These are phyloP conservation scores for Magnaporthiopsis rhizophila DNA, from an alignment of 2,329 filamentous ascomycete genomes.

Conservation along the genomic window DNA sequence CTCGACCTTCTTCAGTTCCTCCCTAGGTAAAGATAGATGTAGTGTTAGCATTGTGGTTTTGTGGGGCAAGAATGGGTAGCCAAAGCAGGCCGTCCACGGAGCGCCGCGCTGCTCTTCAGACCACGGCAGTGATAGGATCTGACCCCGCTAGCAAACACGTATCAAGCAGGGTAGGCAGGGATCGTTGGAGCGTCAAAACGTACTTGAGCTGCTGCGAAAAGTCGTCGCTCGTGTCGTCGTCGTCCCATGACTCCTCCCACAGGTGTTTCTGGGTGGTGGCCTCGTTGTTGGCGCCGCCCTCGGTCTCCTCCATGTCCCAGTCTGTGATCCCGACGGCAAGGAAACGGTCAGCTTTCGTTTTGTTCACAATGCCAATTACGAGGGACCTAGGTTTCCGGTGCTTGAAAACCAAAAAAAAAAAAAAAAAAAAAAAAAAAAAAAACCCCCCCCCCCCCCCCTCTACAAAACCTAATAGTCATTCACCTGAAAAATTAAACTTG, in stretches of 20 bases:
- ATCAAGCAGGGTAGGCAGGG: no score
- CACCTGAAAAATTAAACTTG: no score
- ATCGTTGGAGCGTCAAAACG: constrained; percentile 23
- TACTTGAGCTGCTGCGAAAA: constrained; percentile 93
- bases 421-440: background rate
- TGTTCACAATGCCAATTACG: no score
- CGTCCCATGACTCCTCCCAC: constrained; percentile 99
- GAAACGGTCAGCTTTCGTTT: background rate
- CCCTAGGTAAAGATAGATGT: constrained; percentile 38
- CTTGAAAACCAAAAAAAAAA: background rate
- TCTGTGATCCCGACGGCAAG: constrained; percentile 43
- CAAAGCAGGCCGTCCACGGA: background rate
- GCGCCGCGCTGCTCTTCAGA: no score
- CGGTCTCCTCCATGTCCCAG: constrained; percentile 87
- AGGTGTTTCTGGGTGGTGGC: constrained; percentile 63
- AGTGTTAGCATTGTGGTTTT: background rate
- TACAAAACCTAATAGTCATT: no score
- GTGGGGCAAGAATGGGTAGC: background rate
- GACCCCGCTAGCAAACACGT: no score
- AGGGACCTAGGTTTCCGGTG: no score
- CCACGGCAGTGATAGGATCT: no score
- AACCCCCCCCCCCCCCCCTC: no score
- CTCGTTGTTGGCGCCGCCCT: constrained; percentile 54
- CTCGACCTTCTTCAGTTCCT: constrained; percentile 93
- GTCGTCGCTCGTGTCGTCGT: constrained; percentile 94